A percentile compares a stretch with the other conserved stretches of the same genome.
phyloP scores from a whole-genome alignment of 176 grass and related monocot genomes.

The Ensete ventricosum region DNA sequence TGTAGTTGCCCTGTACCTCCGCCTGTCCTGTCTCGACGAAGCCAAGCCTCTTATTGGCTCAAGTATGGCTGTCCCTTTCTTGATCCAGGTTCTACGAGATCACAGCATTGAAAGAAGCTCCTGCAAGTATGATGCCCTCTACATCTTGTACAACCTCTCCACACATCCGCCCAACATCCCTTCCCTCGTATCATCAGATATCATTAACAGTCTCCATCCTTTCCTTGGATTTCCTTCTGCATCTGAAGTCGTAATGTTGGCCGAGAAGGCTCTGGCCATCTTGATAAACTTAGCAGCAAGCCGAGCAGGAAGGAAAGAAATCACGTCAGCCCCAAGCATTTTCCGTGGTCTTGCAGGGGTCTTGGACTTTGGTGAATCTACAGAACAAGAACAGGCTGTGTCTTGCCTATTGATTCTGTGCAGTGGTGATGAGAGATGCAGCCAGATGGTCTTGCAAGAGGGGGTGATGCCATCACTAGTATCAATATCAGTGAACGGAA shows the following conservation, averaged over 20 bases:
- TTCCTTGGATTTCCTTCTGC: too few relatives aligned
- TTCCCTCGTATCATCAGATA: too few relatives aligned
- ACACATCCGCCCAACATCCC: too few relatives aligned
- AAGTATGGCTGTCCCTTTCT: too few relatives aligned
- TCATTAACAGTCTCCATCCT: too few relatives aligned
- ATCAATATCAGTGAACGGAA: slow-evolving; percentile 53
- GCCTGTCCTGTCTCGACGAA: too few relatives aligned
- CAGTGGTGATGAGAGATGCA: slow-evolving; percentile 35
- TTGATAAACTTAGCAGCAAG: slow-evolving; percentile 55
- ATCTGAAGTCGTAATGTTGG: slow-evolving; percentile 39
- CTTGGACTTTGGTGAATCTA: slow-evolving; percentile 49
- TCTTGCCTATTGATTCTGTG: slow-evolving; percentile 15
- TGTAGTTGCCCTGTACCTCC: too few relatives aligned
- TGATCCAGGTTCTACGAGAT: too few relatives aligned
- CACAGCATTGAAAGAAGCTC: too few relatives aligned
- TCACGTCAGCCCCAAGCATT: not conserved
- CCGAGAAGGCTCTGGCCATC: slow-evolving; percentile 71
- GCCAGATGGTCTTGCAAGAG: slow-evolving; percentile 37
- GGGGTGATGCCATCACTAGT: slow-evolving; percentile 78
- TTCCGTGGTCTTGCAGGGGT: slow-evolving; percentile 10
- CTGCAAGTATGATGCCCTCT: too few relatives aligned
- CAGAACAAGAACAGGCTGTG: slow-evolving; percentile 56
- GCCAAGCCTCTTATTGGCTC: too few relatives aligned
- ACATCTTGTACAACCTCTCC: too few relatives aligned
- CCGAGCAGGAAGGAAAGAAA: slow-evolving; percentile 58